phyloP scores from a whole-genome alignment of 2,329 filamentous ascomycete species.

The Coniochaeta pulveracea region DNA sequence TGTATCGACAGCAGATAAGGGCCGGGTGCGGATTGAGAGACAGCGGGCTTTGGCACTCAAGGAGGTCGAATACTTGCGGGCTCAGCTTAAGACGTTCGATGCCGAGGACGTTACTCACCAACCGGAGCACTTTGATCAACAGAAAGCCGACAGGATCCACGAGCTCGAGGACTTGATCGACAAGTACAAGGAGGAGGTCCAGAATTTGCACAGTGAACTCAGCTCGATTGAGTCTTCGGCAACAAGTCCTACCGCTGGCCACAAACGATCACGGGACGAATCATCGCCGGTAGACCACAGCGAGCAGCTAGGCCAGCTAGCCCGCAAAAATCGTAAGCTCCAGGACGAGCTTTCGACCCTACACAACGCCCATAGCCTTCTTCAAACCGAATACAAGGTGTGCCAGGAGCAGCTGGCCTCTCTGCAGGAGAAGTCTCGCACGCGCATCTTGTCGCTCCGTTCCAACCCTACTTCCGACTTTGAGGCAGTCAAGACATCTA shows the following conservation, averaged over 20 bases:
- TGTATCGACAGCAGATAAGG: constrained; percentile 48
- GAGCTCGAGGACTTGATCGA: constrained; percentile 82
- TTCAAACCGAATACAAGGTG: constrained; percentile 67
- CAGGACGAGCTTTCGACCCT: constrained; percentile 65
- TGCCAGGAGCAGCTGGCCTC: constrained; percentile 60
- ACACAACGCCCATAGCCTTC: constrained; percentile 57
- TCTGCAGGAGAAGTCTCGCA: constrained; percentile 57
- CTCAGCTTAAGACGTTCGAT: constrained; percentile 81
- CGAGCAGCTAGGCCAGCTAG: constrained; percentile 69
- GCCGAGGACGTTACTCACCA: constrained; percentile 81
- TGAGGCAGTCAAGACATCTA: constrained; percentile 74
- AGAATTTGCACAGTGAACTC: constrained; percentile 64
- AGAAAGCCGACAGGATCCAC: constrained; percentile 61
- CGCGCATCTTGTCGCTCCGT: constrained; percentile 73
- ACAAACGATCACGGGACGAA: constrained; percentile 54
- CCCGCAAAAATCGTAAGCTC: constrained; percentile 77
- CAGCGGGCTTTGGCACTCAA: constrained; percentile 79
- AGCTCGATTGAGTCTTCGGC: constrained; percentile 43
- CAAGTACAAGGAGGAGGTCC: constrained; percentile 72
- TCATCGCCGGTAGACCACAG: constrained; percentile 40
- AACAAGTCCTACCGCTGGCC: constrained; percentile 28
- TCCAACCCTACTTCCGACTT: constrained; percentile 85
- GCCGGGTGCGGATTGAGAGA: constrained; percentile 66
- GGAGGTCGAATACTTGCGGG: constrained; percentile 87
- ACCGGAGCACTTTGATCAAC: constrained; percentile 65